Evolutionary conservation across 805 yeast species (phyloP), one percentile per base, ranked within the genome.

Genomic region (Lipomyces orientalis): DNA sequence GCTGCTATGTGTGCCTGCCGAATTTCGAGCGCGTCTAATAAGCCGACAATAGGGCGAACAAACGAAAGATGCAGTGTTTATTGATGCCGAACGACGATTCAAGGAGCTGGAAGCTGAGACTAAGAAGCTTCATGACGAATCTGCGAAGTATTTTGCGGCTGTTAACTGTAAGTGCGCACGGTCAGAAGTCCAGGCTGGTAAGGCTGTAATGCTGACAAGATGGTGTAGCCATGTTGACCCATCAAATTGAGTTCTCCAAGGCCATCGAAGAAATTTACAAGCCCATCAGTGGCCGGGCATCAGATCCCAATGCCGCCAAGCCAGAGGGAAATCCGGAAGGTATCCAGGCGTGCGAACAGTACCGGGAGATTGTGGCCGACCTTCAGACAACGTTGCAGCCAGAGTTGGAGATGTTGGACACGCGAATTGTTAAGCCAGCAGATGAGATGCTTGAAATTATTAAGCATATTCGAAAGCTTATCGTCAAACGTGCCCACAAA

Each of bases 311-410:
- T 76, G 86, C 95, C 7, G 79, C 91, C 1, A 85, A 87, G 58
- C 93, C 93, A 0, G 99, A 95, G 77, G 98, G 96, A 73, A 93
- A 93, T 76, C 98, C 98, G 2, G 97, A 95, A 62, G 99, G 98
- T 73, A 92, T 95, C 72, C 88, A 90, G 75, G 99, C 99, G 0
- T 87, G 96, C 75, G 97, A 90, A 76, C 97, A 90, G 77, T 95
- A 93, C 79, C 84, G 97, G 66, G 96, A 86, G 55, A 89, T 93
- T 64, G 97, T 95, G 49, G 85, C 87, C 61, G 98, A 93, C 68
- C 82, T 95, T 73, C 95, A 93, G 80, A 88, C 86, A 64, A 87
- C 92, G 1, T 82, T 95, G 75, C 90, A 91, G 76, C 99, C 99
- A 0, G 99, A 95, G 78, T 83, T 95, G 77, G 97, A 91, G 74